A percentile compares a stretch with the other conserved stretches of the same genome.
Conservation (phyloP, 768 basidiomycete species). For the Rickenella mellea region DNA sequence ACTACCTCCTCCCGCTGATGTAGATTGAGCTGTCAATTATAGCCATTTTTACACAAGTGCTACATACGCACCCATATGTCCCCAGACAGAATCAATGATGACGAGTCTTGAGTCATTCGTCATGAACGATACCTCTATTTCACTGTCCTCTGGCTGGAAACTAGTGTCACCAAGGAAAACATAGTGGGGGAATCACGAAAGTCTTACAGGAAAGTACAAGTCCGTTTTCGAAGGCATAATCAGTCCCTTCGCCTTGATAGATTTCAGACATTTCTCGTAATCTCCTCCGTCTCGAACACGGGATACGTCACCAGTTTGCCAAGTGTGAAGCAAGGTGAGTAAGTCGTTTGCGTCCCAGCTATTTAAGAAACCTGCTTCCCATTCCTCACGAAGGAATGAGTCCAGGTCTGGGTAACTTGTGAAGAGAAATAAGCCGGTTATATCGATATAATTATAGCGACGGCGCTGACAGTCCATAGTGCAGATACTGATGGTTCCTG, state of each 20-base stretch:
- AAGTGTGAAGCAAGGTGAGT: constrained; percentile 37
- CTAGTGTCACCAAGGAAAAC: neutral
- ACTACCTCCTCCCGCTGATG: constrained; percentile 33
- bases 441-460: neutral
- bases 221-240: constrained; percentile 55
- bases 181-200: neutral
- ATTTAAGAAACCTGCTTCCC: constrained; percentile 35
- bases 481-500: constrained; percentile 35
- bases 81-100: constrained; percentile 49
- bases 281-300: constrained; percentile 32
- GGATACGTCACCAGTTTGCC: constrained; percentile 42
- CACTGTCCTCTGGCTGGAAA: constrained; percentile 44
- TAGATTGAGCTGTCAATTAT: constrained; percentile 1
- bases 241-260: constrained; percentile 41
- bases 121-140: constrained; percentile 35
- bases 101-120: constrained; percentile 32
- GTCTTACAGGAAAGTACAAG: constrained; percentile 42
- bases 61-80: constrained; percentile 39
- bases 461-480: constrained; percentile 24
- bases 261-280: constrained; percentile 27
- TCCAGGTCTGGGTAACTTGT: constrained; percentile 36
- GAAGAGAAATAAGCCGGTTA: neutral
- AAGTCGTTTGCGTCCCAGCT: constrained; percentile 50
- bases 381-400: constrained; percentile 40
- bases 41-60: neutral